Conservation (phyloP, 257 asterid species). For the Ehretia macrophylla region DNA sequence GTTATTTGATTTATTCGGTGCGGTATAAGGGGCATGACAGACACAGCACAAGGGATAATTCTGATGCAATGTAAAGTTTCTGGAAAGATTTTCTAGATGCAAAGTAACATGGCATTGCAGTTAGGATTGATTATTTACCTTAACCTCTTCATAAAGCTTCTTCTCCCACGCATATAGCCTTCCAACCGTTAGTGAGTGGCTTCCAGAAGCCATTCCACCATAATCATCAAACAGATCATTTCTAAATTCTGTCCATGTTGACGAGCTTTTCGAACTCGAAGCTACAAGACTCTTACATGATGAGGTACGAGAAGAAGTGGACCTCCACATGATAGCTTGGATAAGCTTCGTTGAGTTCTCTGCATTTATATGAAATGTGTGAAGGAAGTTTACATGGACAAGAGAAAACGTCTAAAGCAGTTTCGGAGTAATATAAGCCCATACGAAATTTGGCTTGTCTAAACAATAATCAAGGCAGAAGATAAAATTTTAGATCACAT, state of each 20-base stretch:
- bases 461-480: no score
- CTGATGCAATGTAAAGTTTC: neutral
- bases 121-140: constrained; percentile 37
- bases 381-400: no score
- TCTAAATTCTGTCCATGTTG: constrained; percentile 74
- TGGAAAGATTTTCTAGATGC: neutral
- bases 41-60: neutral
- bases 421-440: neutral
- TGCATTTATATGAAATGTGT: constrained; percentile 30
- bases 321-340: constrained; percentile 58
- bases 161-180: constrained; percentile 96
- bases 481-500: no score
- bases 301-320: constrained; percentile 53
- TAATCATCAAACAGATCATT: constrained; percentile 73
- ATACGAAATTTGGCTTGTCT: neutral
- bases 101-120: neutral
- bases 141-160: constrained; percentile 83
- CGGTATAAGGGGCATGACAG: neutral
- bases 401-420: no score
- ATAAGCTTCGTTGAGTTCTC: constrained; percentile 75
- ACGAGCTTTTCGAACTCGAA: constrained; percentile 59
- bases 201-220: constrained; percentile 90
- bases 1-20: neutral
- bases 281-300: constrained; percentile 75
- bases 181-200: constrained; percentile 81